phyloP scores from a whole-genome alignment of 2,329 filamentous ascomycete species.

The Sporothrix euskadiensis region DNA sequence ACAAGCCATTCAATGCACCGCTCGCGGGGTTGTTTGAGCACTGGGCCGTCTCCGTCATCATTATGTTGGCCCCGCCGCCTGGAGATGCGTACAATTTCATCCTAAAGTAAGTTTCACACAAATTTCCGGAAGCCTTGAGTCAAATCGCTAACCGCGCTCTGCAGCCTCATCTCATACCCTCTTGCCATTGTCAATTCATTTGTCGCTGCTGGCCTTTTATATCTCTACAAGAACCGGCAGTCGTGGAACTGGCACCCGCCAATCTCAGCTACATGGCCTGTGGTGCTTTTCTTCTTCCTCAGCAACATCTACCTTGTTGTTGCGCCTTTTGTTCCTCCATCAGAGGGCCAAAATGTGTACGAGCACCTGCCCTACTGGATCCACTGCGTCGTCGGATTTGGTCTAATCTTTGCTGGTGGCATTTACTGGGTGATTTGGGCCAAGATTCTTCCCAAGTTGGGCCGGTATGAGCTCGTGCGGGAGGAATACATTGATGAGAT shows the following conservation, averaged over 20 bases:
- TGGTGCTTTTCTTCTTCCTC: constrained; percentile 59
- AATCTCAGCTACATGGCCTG: constrained; percentile 55
- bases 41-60: constrained; percentile 63
- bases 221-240: constrained; percentile 53
- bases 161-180: constrained; percentile 63
- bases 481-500: constrained; percentile 56
- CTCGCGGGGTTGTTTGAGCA: constrained; percentile 63
- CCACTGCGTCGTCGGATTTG: constrained; percentile 59
- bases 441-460: constrained; percentile 52
- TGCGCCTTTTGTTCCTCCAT: constrained; percentile 59
- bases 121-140: background rate
- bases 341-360: constrained; percentile 55
- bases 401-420: constrained; percentile 53
- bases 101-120: constrained; percentile 49
- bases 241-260: constrained; percentile 56
- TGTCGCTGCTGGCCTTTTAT: constrained; percentile 54
- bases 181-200: constrained; percentile 60
- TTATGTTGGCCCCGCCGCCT: constrained; percentile 66
- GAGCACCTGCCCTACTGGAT: constrained; percentile 57
- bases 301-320: constrained; percentile 63
- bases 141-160: background rate
- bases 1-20: constrained; percentile 63
- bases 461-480: constrained; percentile 57
- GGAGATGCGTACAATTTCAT: constrained; percentile 68
- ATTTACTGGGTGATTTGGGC: constrained; percentile 61